Conservation (phyloP, 805 yeast species). For the Yamadazyma sp. region DNA sequence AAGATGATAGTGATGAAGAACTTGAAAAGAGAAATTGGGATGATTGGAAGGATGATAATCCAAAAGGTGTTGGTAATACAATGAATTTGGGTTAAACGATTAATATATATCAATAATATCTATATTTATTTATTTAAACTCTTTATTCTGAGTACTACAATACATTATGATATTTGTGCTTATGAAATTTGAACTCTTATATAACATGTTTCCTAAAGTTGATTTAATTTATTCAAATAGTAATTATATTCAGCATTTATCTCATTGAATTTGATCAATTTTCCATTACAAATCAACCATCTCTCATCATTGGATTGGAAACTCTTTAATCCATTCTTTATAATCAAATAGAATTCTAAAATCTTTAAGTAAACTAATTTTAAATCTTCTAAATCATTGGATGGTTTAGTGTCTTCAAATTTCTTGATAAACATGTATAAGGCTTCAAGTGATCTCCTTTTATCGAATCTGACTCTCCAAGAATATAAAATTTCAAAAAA, state of each 20-base stretch:
- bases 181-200: neutral
- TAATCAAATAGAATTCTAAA: constrained; percentile 40
- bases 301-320: constrained; percentile 32
- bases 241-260: constrained; percentile 29
- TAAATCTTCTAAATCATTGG: constrained; percentile 17
- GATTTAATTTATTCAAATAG: constrained; percentile 24
- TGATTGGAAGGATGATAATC: constrained; percentile 81
- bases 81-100: constrained; percentile 39
- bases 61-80: constrained; percentile 89
- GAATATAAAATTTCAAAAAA: constrained; percentile 38
- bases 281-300: constrained; percentile 30
- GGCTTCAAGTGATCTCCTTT: constrained; percentile 38
- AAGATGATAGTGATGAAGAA: constrained; percentile 58
- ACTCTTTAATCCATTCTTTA: constrained; percentile 35
- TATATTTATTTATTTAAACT: neutral
- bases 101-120: neutral
- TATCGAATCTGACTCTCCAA: constrained; percentile 38
- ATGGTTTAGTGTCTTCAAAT: constrained; percentile 22
- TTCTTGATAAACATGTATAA: constrained; percentile 35
- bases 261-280: constrained; percentile 26
- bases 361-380: constrained; percentile 36
- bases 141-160: neutral
- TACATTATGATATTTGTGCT: neutral
- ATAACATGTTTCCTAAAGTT: neutral
- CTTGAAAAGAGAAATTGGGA: constrained; percentile 87